These are phyloP conservation scores for Primulina eburnea DNA, from an alignment of 257 asterid species.

Conservation along the genomic window DNA sequence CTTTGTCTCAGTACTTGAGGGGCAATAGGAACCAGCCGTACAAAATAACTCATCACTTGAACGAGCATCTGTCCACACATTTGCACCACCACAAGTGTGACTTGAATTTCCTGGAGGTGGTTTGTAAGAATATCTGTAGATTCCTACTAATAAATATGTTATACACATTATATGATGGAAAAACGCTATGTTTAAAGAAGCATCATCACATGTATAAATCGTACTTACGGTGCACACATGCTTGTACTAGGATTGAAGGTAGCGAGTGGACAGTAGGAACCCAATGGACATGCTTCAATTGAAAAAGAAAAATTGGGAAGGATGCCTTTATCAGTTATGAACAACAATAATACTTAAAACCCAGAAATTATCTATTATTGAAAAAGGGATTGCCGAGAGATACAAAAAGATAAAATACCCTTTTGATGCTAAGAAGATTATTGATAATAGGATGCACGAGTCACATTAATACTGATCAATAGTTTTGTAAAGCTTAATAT, in stretches of 20 bases:
- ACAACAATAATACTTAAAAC: background rate
- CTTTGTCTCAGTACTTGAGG: constrained; percentile 45
- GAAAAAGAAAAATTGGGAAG: constrained; percentile 10
- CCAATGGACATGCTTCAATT: constrained; percentile 79
- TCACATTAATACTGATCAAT: background rate
- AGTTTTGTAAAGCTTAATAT: background rate
- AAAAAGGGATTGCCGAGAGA: too few relatives aligned
- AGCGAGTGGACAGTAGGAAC: constrained; percentile 85
- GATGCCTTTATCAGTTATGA: constrained; percentile 1
- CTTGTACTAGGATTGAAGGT: constrained; percentile 47
- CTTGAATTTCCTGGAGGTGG: constrained; percentile 47
- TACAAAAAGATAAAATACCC: too few relatives aligned
- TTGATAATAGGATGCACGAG: background rate
- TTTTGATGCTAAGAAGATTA: too few relatives aligned
- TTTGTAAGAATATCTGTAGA: constrained; percentile 69
- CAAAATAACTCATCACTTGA: constrained; percentile 63
- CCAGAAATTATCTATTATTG: too few relatives aligned
- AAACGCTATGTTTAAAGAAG: constrained; percentile 9
- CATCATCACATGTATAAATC: constrained; percentile 11
- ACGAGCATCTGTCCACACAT: constrained; percentile 70
- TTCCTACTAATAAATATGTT: constrained; percentile 24
- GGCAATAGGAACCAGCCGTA: constrained; percentile 81
- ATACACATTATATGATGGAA: constrained; percentile 9
- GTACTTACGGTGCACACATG: constrained; percentile 79
- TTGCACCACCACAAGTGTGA: constrained; percentile 95